Base-by-base conservation (phyloP, 306 rosid species). In the Prosopis cineraria region DNA sequence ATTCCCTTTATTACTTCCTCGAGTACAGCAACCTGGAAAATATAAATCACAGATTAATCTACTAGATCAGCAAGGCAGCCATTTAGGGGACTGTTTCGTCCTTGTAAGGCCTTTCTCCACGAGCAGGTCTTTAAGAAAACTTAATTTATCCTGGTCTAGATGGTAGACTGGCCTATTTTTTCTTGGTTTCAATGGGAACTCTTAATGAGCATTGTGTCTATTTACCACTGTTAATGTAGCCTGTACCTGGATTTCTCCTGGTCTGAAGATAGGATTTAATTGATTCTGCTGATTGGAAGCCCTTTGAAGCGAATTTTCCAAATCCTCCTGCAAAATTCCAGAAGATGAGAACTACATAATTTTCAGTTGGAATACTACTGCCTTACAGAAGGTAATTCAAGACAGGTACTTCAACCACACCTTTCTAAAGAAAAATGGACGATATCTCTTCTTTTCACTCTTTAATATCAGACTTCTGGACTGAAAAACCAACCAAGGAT, bases 391-490 rank as follows among this genome's bases (percentile, higher is more conserved):
- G 39, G 37, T 58, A 79, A 36, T 16, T 41, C 45, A 55, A 79
- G 40, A 63, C 66, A 70, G 75, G 71, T 19, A 20, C 68, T 74
- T 74, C 24, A 73, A 85, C 84, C 34, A 30, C 41, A 92, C 98
- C 98, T 92, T 92, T 85, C 95, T 87, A 86, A 94, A 94, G 88
- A 94, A 94, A 29, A 88, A 88, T 47, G 97, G 97, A 78, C 97
- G 97, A 81, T 92, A 94, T 81, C 93, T 85, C 89, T 88, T 92
- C 76, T 90, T 80, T 82, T 90, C 85, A 86, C 88, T 92, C 84
- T 86, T 87, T 75, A 94, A 79, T 65, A 94, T 59, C 91, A 94
- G 84, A 88, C 93, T 92, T 83, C 73, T 88, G 34, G 98, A 90
- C 98, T 94, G 87, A 80, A 25, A 56, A 82, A 86, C 45, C 39